Percentiles rank a stretch among this genome's conserved stretches.
These are phyloP conservation scores for Ustilago crameri DNA, from an alignment of 1,284 basidiomycete genomes.

Conservation along the genomic window DNA sequence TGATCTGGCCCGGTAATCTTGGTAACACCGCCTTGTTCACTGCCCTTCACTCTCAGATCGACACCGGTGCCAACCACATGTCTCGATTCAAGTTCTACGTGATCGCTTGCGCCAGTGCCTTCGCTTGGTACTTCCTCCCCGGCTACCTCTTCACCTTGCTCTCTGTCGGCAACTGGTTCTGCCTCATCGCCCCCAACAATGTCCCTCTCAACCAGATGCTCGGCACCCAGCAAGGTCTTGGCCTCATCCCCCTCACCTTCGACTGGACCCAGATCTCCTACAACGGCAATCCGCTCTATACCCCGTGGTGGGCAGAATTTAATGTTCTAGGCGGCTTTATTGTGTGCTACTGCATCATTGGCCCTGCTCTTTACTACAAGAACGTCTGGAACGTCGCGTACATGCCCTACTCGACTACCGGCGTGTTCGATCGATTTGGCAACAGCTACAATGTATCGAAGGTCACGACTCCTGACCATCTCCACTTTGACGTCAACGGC, in stretches of 20 bases:
- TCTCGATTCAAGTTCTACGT: constrained; percentile 56
- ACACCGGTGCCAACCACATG: constrained; percentile 70
- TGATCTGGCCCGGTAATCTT: constrained; percentile 64
- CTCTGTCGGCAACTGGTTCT: constrained; percentile 59
- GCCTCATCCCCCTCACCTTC: constrained; percentile 56
- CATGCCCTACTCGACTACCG: constrained; percentile 54
- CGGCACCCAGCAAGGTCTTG: constrained; percentile 53
- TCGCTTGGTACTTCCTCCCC: constrained; percentile 61
- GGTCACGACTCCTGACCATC: constrained; percentile 38
- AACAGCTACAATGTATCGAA: constrained; percentile 38
- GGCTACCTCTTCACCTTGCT: constrained; percentile 60
- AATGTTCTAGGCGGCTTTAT: constrained; percentile 55
- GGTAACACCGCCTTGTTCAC: constrained; percentile 58
- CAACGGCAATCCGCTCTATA: constrained; percentile 50
- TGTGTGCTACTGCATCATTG: constrained; percentile 56
- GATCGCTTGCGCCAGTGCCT: constrained; percentile 43
- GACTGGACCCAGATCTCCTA: constrained; percentile 60
- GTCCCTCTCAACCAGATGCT: constrained; percentile 62
- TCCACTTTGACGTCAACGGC: constrained; percentile 38
- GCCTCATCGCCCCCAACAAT: constrained; percentile 60
- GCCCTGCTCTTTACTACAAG: constrained; percentile 60
- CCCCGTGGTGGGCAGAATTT: constrained; percentile 56
- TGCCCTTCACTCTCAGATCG: constrained; percentile 54
- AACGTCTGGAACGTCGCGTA: constrained; percentile 58
- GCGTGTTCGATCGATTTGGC: constrained; percentile 59